phyloP scores from a whole-genome alignment of 371 early-diverging fungal genomes.

The Haplosporangium sp. region DNA sequence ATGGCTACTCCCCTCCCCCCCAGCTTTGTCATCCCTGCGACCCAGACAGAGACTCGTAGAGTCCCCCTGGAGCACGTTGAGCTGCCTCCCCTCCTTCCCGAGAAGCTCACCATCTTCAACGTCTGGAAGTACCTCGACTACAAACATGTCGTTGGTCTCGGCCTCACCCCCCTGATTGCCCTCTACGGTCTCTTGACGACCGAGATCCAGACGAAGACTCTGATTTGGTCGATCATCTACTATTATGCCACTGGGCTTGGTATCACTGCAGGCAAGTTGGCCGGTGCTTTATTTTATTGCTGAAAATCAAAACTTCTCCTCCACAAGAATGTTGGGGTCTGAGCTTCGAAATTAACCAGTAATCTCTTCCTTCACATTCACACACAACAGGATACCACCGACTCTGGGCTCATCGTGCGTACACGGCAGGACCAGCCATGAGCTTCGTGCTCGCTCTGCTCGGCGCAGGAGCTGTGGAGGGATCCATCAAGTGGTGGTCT shows the following conservation, averaged over 20 bases:
- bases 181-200: slow-evolving; percentile 84
- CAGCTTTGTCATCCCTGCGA: slow-evolving; percentile 46
- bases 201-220: slow-evolving; percentile 73
- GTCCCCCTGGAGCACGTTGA: slow-evolving; percentile 49
- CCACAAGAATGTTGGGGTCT: slow-evolving; percentile 14
- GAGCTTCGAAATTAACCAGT: slow-evolving; percentile 6
- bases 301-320: not conserved
- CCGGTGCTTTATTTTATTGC: not conserved
- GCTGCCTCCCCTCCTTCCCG: slow-evolving; percentile 64
- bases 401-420: slow-evolving; percentile 85
- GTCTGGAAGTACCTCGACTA: slow-evolving; percentile 80
- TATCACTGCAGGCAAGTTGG: slow-evolving; percentile 85
- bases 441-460: slow-evolving; percentile 72
- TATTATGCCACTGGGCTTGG: slow-evolving; percentile 90
- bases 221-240: slow-evolving; percentile 79
- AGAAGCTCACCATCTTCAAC: slow-evolving; percentile 62
- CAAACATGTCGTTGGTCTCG: slow-evolving; percentile 79
- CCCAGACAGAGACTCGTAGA: slow-evolving; percentile 43
- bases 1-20: slow-evolving; percentile 55
- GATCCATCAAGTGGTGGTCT: slow-evolving; percentile 90
- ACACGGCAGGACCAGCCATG: slow-evolving; percentile 71
- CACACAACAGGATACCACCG: slow-evolving; percentile 74
- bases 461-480: slow-evolving; percentile 85
- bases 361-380: not conserved
- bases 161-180: slow-evolving; percentile 82